Evolutionary conservation across 805 yeast species (phyloP), one percentile per base, ranked within the genome.

Genomic region (Aciculoconidium aculeatum): DNA sequence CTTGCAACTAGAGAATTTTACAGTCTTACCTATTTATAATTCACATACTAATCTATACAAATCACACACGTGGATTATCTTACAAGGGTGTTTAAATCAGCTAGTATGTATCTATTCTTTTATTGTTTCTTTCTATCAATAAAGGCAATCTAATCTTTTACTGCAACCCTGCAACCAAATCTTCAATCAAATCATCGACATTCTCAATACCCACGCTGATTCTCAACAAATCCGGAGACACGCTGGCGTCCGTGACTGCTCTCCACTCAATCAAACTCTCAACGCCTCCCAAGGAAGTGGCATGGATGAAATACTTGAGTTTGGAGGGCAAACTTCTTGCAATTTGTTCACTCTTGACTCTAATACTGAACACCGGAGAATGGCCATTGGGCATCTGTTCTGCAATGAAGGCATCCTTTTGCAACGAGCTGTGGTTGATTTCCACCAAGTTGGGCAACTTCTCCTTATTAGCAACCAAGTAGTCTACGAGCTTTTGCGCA

Each of bases 221-320:
- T 53, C 96, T 70, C 22, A 88, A 54, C 26, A 86, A 52, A 1
- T 72, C 68, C 13, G 72, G 68, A 12, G 70, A 62, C 9, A 77
- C 80, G 4, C 57, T 40, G 2, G 70, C 50, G 48, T 86, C 66
- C 14, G 80, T 70, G 58, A 88, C 48, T 0, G 85, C 79, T 49
- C 96, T 74, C 95, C 95, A 86, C 55, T 88, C 96, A 34, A 88
- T 75, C 47, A 87, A 61, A 25, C 94, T 80, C 56, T 90, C 96
- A 9, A 82, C 84, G 13, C 96, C 95, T 21, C 96, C 96, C 15
- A 90, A 63, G 2, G 95, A 85, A 1, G 96, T 87, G 4, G 96
- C 95, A 56, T 88, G 97, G 42, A 79, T 80, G 61, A 87, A 86
- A 39, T 71, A 72, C 41, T 74, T 70, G 35, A 86, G 60, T 35